Evolutionary conservation across 177 flowering plant genomes (phyloP).

Genomic region (Vitis hybrid): DNA sequence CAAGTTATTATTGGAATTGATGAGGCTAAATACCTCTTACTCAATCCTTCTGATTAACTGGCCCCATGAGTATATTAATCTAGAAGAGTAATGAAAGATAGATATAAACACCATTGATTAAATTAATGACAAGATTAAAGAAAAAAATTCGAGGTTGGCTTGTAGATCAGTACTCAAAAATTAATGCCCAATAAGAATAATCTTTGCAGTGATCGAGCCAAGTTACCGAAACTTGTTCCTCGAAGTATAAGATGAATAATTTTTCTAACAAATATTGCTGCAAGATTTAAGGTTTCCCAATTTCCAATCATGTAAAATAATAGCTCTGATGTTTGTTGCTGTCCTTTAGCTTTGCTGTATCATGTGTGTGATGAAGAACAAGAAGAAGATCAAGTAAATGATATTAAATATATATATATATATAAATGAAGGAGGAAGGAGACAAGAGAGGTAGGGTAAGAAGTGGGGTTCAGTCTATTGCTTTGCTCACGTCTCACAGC

Average conservation of each 20-base stretch:
- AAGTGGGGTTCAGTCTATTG: conserved; percentile 12
- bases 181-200: not conserved
- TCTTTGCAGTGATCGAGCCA: not conserved
- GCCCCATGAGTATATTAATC: too few species aligned
- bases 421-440: not conserved
- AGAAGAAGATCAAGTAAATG: not conserved
- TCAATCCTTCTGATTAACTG: not conserved
- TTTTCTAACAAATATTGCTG: conserved; percentile 7
- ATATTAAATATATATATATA: not conserved
- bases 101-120: not conserved
- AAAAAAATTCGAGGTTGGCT: not conserved
- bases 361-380: not conserved
- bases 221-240: not conserved
- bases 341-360: not conserved
- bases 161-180: not conserved
- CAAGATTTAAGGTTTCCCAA: conserved; percentile 15
- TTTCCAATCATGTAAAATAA: conserved; percentile 23
- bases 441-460: conserved; percentile 5
- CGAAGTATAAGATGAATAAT: not conserved
- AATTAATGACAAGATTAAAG: not conserved
- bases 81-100: too few species aligned
- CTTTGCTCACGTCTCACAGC: conserved; percentile 19
- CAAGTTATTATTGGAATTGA: too few species aligned
- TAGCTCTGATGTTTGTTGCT: too few species aligned
- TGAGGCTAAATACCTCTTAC: too few species aligned